These are phyloP conservation scores for Castanospermum australe DNA, from an alignment of 306 rosid genomes.

Conservation along the genomic window DNA sequence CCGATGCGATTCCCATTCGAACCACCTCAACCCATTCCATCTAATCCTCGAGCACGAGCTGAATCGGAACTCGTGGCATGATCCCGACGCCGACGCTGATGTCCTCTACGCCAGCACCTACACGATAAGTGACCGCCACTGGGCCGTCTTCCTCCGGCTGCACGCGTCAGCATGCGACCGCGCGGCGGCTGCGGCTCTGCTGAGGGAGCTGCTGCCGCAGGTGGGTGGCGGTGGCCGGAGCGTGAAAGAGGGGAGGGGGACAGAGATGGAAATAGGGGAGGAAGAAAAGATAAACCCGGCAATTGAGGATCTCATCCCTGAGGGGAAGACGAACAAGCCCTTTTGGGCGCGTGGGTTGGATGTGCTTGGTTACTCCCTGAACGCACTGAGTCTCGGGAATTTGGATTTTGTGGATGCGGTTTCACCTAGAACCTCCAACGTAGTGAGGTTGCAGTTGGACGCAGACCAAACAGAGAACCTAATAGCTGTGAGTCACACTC, in stretches of 20 bases:
- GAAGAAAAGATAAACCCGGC: constrained; percentile 38
- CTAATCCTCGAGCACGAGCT: constrained; percentile 70
- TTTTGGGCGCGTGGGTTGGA: constrained; percentile 96
- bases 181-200: constrained; percentile 56
- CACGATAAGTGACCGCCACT: constrained; percentile 31
- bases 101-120: constrained; percentile 54
- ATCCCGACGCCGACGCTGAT: constrained; percentile 33
- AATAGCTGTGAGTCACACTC: constrained; percentile 53
- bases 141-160: constrained; percentile 59
- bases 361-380: constrained; percentile 86
- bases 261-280: constrained; percentile 30
- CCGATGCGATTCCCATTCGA: constrained; percentile 17
- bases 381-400: constrained; percentile 59
- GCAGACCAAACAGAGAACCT: constrained; percentile 46
- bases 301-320: constrained; percentile 77
- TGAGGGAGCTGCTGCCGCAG: constrained; percentile 42
- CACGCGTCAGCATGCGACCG: constrained; percentile 86
- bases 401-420: constrained; percentile 50
- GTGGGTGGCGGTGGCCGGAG: constrained; percentile 1
- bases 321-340: constrained; percentile 56
- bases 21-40: constrained; percentile 45
- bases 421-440: constrained; percentile 47
- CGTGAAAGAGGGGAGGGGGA: background rate
- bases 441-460: constrained; percentile 54
- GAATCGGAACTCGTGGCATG: constrained; percentile 58